A percentile compares a stretch with the other conserved stretches of the same genome.
Evolutionary conservation across 2,329 filamentous ascomycete species (phyloP).

Genomic region (Nigrograna mackinnonii): DNA sequence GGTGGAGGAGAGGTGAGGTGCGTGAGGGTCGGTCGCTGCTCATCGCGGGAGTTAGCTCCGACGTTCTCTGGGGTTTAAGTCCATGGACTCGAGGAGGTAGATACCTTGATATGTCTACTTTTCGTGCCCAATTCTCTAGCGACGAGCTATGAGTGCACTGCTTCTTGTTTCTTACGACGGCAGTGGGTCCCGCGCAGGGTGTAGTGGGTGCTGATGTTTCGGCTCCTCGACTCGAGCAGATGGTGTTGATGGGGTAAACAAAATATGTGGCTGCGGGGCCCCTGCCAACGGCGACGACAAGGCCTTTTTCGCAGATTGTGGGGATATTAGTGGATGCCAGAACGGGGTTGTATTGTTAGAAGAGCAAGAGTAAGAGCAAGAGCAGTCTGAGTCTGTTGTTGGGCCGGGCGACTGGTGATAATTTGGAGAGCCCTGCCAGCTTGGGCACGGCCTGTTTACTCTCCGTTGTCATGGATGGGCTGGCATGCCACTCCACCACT

Average conservation of each 20-base stretch:
- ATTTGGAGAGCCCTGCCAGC: slow-evolving; percentile 7
- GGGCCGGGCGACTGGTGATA: slow-evolving; percentile 4
- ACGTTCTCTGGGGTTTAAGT: no score
- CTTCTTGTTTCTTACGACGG: no score
- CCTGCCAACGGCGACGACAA: not conserved
- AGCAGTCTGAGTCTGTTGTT: not conserved
- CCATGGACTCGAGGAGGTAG: no score
- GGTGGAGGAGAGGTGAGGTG: no score
- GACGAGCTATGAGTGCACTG: no score
- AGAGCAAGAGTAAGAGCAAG: slow-evolving; percentile 1
- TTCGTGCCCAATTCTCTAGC: no score
- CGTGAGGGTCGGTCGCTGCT: no score
- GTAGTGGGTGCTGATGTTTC: no score
- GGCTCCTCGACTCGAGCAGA: slow-evolving; percentile 6
- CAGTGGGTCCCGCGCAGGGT: no score
- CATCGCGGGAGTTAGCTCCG: no score
- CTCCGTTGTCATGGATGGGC: slow-evolving; percentile 23
- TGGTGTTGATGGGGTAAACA: not conserved
- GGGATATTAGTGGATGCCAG: not conserved
- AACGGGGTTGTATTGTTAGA: slow-evolving; percentile 13
- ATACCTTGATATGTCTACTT: no score
- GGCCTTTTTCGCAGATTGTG: not conserved
- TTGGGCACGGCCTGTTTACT: slow-evolving; percentile 24
- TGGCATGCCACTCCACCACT: slow-evolving; percentile 17
- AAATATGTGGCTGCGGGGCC: not conserved